phyloP scores from a whole-genome alignment of 2,329 filamentous ascomycete species.

The Cladophialophora yegresii region DNA sequence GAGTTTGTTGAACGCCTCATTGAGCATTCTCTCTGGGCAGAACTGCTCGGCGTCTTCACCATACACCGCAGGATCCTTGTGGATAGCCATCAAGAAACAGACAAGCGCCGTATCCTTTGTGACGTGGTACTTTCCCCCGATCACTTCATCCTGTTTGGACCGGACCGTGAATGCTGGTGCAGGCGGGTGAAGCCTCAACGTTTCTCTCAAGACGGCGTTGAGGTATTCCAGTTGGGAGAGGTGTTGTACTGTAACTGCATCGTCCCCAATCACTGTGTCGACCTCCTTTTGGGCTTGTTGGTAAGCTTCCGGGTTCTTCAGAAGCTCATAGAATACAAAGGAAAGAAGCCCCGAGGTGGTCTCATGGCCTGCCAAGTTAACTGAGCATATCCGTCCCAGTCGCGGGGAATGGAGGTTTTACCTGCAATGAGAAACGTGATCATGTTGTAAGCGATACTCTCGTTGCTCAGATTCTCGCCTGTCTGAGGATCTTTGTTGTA shows the following conservation, averaged over 20 bases:
- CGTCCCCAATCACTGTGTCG: slow-evolving; percentile 62
- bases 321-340: slow-evolving; percentile 65
- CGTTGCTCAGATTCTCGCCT: slow-evolving; percentile 58
- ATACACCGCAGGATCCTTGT: slow-evolving; percentile 64
- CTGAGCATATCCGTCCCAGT: neutral
- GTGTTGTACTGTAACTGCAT: slow-evolving; percentile 55
- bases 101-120: slow-evolving; percentile 54
- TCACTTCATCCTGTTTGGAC: slow-evolving; percentile 40
- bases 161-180: slow-evolving; percentile 60
- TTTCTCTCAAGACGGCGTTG: slow-evolving; percentile 65
- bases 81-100: slow-evolving; percentile 56
- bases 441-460: slow-evolving; percentile 67
- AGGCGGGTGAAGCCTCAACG: slow-evolving; percentile 62
- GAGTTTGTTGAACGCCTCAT: slow-evolving; percentile 66
- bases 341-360: slow-evolving; percentile 69
- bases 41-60: slow-evolving; percentile 67
- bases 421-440: slow-evolving; percentile 59
- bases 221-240: slow-evolving; percentile 66
- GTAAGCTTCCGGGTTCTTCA: slow-evolving; percentile 63
- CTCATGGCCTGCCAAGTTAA: slow-evolving; percentile 57
- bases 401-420: slow-evolving; percentile 3
- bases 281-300: slow-evolving; percentile 67
- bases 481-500: slow-evolving; percentile 63
- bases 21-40: slow-evolving; percentile 70
- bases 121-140: slow-evolving; percentile 61